Percentiles rank a stretch among this genome's conserved stretches.
These are phyloP conservation scores for Yamadazyma siamensis DNA, from an alignment of 1,139 yeast species.

Conservation along the genomic window DNA sequence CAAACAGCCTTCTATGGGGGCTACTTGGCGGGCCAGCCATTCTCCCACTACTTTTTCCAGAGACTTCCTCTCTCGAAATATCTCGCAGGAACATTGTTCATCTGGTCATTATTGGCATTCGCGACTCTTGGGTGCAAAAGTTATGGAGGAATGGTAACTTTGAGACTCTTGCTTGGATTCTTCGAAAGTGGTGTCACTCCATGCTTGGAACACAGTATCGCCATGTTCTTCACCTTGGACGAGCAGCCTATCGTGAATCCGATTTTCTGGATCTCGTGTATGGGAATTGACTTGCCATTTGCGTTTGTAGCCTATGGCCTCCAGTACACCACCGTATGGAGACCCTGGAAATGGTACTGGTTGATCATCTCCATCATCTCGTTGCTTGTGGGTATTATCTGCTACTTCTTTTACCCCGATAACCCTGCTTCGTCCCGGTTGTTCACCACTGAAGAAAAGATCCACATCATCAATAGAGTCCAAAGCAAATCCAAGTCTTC, in stretches of 20 bases:
- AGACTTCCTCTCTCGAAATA: constrained; percentile 52
- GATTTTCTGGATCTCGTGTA: too few species aligned
- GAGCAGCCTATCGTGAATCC: constrained; percentile 2
- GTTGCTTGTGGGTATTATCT: too few species aligned
- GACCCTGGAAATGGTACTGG: too few species aligned
- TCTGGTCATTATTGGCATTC: constrained; percentile 52
- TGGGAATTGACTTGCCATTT: too few species aligned
- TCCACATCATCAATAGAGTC: constrained; percentile 44
- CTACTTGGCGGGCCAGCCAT: constrained; percentile 26
- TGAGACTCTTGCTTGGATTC: constrained; percentile 42
- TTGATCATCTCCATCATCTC: too few species aligned
- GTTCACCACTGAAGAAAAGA: constrained; percentile 35
- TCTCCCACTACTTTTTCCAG: constrained; percentile 47
- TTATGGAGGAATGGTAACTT: constrained; percentile 48
- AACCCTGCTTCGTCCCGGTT: constrained; percentile 40
- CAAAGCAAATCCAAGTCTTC: constrained; percentile 32
- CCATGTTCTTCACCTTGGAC: constrained; percentile 2
- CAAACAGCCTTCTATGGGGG: constrained; percentile 33
- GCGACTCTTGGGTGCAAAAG: constrained; percentile 43
- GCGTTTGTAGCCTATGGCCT: too few species aligned
- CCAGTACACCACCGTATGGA: too few species aligned
- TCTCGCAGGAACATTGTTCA: constrained; percentile 38
- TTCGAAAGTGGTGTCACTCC: constrained; percentile 37
- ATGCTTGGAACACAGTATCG: too few species aligned
- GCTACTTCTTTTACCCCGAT: constrained; percentile 37